A percentile compares a stretch with the other conserved stretches of the same genome.
phyloP scores from a whole-genome alignment of 1,284 basidiomycete genomes.

The Coriolopsis trogii region DNA sequence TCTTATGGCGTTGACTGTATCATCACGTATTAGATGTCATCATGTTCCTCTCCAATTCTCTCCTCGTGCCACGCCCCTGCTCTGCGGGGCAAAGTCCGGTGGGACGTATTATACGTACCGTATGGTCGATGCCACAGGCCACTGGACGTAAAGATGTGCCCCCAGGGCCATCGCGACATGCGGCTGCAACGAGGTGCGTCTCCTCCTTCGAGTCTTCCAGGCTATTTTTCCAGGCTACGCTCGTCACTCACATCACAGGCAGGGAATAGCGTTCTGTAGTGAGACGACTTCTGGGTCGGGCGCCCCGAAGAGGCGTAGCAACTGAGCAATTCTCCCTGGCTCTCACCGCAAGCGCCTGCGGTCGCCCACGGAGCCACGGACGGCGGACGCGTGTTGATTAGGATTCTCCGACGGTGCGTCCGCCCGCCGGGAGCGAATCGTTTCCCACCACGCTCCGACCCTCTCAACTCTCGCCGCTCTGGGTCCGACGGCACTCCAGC shows the following conservation, averaged over 20 bases:
- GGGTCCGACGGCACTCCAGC: too few species aligned
- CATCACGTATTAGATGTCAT: too few species aligned
- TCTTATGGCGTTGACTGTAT: too few species aligned
- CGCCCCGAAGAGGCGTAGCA: too few species aligned
- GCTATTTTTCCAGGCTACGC: too few species aligned
- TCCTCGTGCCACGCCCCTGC: too few species aligned
- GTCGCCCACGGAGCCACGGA: background rate
- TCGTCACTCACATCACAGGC: conserved; percentile 1
- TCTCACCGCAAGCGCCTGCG: too few species aligned
- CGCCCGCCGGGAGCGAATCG: background rate
- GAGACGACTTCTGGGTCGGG: too few species aligned
- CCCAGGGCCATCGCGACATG: conserved; percentile 8
- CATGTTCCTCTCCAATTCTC: too few species aligned
- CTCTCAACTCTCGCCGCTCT: too few species aligned
- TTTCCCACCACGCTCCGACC: conserved; percentile 2
- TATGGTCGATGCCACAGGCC: background rate
- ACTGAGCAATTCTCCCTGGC: too few species aligned
- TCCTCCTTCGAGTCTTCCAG: conserved; percentile 6
- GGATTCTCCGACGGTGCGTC: conserved; percentile 1
- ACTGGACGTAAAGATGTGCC: conserved; percentile 10
- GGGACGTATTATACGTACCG: background rate
- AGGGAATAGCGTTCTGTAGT: too few species aligned
- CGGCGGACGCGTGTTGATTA: background rate
- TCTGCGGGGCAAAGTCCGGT: background rate
- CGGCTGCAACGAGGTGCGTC: conserved; percentile 18